These are phyloP conservation scores for Eucalyptus pauciflora DNA, from an alignment of 345 rosid species.

Conservation along the genomic window DNA sequence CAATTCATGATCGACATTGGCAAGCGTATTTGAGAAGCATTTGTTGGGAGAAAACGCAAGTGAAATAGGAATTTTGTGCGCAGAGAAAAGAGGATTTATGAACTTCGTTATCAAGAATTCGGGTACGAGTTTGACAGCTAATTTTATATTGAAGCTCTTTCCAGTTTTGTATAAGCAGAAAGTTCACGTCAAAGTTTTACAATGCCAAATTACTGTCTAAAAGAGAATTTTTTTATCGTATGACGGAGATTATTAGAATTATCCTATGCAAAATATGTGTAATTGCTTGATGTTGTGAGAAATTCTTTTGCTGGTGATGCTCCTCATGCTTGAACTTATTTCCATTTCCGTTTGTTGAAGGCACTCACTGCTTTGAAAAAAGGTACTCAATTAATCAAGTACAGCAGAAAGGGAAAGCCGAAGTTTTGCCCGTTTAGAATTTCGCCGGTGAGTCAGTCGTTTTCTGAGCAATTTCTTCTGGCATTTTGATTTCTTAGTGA, in stretches of 20 bases:
- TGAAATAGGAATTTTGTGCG: not conserved
- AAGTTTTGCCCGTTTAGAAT: slow-evolving; percentile 80
- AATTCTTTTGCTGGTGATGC: not conserved
- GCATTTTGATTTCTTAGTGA: not conserved
- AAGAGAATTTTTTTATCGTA: not conserved
- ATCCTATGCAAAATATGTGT: not conserved
- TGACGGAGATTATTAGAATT: not conserved
- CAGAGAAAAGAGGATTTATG: not conserved
- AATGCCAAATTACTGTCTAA: not conserved
- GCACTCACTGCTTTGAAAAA: slow-evolving; percentile 74
- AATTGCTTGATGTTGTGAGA: not conserved
- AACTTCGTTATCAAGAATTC: not conserved
- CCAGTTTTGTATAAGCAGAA: not conserved
- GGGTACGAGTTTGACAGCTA: not conserved
- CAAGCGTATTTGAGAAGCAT: not conserved
- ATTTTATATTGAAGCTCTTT: not conserved
- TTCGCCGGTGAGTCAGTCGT: slow-evolving; percentile 37
- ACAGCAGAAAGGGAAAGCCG: slow-evolving; percentile 89
- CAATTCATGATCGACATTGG: not conserved
- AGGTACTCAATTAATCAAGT: slow-evolving; percentile 81
- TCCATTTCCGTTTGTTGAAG: slow-evolving; percentile 26
- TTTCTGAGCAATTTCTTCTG: not conserved
- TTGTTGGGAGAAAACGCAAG: not conserved
- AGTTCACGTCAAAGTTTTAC: not conserved
- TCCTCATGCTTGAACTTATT: not conserved